Percentiles rank a stretch among this genome's conserved stretches.
Evolutionary conservation across 2,329 filamentous ascomycete genomes (phyloP).

Genomic region (Monilinia fructigena): DNA sequence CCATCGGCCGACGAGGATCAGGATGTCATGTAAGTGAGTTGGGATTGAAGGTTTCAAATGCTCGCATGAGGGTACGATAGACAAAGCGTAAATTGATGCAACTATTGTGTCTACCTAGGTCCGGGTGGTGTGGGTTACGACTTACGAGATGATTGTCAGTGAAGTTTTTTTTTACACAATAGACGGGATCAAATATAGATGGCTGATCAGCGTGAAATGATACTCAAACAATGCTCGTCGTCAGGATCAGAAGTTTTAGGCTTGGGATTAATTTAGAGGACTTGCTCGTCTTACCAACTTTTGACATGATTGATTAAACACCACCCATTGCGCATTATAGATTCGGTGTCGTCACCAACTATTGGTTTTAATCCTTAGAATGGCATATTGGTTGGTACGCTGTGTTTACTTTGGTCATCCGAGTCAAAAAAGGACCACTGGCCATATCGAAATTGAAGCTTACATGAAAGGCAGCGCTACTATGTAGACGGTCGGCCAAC

Average conservation of each 20-base stretch:
- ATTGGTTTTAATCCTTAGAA: background rate
- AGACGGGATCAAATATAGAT: background rate
- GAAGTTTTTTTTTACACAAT: background rate
- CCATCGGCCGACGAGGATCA: conserved; percentile 26
- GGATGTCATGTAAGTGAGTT: background rate
- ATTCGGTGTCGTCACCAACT: background rate
- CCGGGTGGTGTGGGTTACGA: background rate
- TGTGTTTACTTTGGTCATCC: background rate
- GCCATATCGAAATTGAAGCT: conserved; percentile 15
- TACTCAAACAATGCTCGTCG: conserved; percentile 6
- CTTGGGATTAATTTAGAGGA: background rate
- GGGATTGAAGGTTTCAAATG: conserved; percentile 11
- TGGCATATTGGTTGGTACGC: background rate
- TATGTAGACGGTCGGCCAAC: background rate
- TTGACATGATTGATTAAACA: too few species aligned
- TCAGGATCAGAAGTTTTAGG: background rate
- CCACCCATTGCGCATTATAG: background rate
- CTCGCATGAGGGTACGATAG: conserved; percentile 15
- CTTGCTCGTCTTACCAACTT: too few species aligned
- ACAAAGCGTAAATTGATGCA: conserved; percentile 8
- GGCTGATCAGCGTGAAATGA: conserved; percentile 12
- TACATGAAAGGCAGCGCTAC: conserved; percentile 11
- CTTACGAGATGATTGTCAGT: background rate
- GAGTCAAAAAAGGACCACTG: background rate
- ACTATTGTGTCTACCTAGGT: conserved; percentile 2